Evolutionary conservation across 768 basidiomycete genomes (phyloP).

Genomic region (Trametes maxima): DNA sequence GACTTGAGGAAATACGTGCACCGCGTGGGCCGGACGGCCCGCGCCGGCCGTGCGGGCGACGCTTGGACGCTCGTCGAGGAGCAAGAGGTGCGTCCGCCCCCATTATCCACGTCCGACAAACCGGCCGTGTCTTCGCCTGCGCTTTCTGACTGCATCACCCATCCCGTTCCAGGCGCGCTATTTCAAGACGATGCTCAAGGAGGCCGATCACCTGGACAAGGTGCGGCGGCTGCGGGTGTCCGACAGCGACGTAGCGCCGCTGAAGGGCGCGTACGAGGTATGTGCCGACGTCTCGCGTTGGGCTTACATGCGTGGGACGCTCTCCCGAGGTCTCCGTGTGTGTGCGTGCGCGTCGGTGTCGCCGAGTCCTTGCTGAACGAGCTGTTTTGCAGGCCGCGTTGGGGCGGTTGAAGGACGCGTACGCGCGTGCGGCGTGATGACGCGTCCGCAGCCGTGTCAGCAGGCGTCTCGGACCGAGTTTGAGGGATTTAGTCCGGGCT

Average conservation of each 20-base stretch:
- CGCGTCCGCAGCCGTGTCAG: background rate
- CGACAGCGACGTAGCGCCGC: conserved; percentile 58
- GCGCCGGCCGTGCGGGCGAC: conserved; percentile 85
- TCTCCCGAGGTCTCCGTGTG: too few species aligned
- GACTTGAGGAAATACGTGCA: conserved; percentile 99
- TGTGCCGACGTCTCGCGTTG: conserved; percentile 18
- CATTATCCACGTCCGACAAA: background rate
- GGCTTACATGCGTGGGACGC: too few species aligned
- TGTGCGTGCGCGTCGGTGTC: too few species aligned
- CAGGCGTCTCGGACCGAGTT: background rate
- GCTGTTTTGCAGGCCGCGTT: conserved; percentile 31
- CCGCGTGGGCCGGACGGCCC: conserved; percentile 92
- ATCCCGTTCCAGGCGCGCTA: conserved; percentile 63
- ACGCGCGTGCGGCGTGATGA: conserved; percentile 15
- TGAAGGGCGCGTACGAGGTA: conserved; percentile 72
- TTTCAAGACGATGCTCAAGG: conserved; percentile 82
- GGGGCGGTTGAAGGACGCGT: conserved; percentile 31
- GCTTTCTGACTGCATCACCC: too few species aligned
- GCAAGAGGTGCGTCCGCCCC: conserved; percentile 64
- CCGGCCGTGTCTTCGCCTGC: background rate
- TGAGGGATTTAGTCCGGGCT: too few species aligned
- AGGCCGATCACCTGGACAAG: conserved; percentile 66
- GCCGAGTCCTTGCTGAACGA: background rate
- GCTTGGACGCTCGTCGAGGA: conserved; percentile 97
- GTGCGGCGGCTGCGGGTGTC: conserved; percentile 69